These are phyloP conservation scores for Raphidocelis subcapitata DNA, from an alignment of 139 green algal genomes.

Conservation along the genomic window DNA sequence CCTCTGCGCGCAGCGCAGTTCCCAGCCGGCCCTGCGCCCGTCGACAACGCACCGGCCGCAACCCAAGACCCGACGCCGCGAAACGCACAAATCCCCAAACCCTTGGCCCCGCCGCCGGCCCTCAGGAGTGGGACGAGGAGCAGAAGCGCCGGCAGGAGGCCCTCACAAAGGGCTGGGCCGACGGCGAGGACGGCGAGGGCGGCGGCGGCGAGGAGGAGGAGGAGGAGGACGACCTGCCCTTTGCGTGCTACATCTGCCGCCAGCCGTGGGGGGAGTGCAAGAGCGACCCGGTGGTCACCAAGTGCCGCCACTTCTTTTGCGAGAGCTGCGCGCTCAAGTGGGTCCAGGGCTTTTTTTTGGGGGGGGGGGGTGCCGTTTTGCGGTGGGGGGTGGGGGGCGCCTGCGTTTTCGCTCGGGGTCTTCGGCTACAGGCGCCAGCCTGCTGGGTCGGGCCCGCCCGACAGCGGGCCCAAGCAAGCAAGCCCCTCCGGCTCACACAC, in stretches of 20 bases:
- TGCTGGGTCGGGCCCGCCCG: background rate
- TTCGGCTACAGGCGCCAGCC: background rate
- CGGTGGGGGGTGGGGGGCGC: background rate
- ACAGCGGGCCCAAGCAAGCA: too few relatives aligned
- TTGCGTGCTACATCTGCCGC: conserved; percentile 93
- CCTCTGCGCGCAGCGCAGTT: too few relatives aligned
- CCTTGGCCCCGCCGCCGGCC: too few relatives aligned
- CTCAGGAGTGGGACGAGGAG: conserved; percentile 91
- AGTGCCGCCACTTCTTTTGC: conserved; percentile 98
- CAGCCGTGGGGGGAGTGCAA: conserved; percentile 76
- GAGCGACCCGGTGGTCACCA: conserved; percentile 86
- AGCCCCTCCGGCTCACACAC: background rate
- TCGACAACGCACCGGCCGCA: too few relatives aligned
- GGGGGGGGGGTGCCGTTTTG: background rate
- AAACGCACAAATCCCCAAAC: too few relatives aligned
- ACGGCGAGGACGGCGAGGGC: conserved; percentile 59
- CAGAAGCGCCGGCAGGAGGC: conserved; percentile 80
- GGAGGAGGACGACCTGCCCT: conserved; percentile 90
- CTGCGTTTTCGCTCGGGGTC: background rate
- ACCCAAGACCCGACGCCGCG: too few relatives aligned
- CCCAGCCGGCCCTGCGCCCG: too few relatives aligned
- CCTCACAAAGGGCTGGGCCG: conserved; percentile 35
- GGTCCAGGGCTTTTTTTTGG: conserved; percentile 13
- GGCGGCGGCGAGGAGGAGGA: conserved; percentile 32
- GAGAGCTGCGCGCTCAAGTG: conserved; percentile 93